Percentiles rank a stretch among this genome's conserved stretches.
Evolutionary conservation across 768 basidiomycete species (phyloP).

Genomic region (Dictyophora rubrovolvata): DNA sequence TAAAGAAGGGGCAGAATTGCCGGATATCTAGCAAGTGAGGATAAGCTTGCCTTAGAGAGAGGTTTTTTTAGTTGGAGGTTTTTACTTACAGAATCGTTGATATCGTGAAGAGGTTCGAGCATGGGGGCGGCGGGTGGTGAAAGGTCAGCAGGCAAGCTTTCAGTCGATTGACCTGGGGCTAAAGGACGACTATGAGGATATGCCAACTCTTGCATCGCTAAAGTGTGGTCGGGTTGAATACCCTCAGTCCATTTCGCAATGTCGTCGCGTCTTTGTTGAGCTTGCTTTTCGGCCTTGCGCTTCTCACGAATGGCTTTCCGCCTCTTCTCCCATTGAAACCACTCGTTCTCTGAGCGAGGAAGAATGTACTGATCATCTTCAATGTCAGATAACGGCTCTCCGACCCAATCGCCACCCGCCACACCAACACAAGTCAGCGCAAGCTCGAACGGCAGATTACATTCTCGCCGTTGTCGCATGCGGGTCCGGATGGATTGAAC

Average conservation of each 20-base stretch:
- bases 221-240: neutral
- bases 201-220: neutral
- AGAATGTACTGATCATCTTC: slow-evolving; percentile 1
- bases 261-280: neutral
- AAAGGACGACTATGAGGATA: neutral
- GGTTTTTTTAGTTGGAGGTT: too few relatives aligned
- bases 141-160: neutral
- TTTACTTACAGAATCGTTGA: slow-evolving; percentile 2
- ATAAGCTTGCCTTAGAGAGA: neutral
- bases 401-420: slow-evolving; percentile 8
- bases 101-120: slow-evolving; percentile 2
- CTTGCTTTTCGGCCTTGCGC: neutral
- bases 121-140: slow-evolving; percentile 3
- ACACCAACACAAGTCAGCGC: slow-evolving; percentile 6
- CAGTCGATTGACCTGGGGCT: neutral
- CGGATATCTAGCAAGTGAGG: neutral
- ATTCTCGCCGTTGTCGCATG: neutral
- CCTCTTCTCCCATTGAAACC: slow-evolving; percentile 5
- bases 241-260: slow-evolving; percentile 6
- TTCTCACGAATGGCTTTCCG: neutral
- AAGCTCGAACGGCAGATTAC: slow-evolving; percentile 1
- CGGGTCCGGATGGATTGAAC: neutral
- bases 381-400: neutral
- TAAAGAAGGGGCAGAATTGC: slow-evolving; percentile 3
- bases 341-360: slow-evolving; percentile 2